Percentiles rank a stretch among this genome's conserved stretches.
Conservation (phyloP, 805 yeast genomes). For the Candida vaughaniae region DNA sequence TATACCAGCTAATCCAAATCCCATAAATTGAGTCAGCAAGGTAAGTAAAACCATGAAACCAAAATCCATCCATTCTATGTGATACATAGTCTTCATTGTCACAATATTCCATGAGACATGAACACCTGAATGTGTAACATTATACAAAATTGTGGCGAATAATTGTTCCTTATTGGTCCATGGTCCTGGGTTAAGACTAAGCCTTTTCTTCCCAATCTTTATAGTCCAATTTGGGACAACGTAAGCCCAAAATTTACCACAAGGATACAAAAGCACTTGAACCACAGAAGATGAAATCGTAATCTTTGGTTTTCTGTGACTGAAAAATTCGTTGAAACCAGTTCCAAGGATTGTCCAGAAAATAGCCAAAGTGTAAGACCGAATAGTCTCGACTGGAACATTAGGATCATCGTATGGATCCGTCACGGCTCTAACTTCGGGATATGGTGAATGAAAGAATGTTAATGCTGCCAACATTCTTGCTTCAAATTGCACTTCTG, state of each 20-base stretch:
- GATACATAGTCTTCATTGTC: slow-evolving; percentile 21
- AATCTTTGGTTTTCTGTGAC: slow-evolving; percentile 52
- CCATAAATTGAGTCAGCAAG: slow-evolving; percentile 23
- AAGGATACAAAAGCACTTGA: slow-evolving; percentile 46
- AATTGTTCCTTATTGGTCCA: slow-evolving; percentile 57
- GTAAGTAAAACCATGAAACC: slow-evolving; percentile 25
- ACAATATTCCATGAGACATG: slow-evolving; percentile 31
- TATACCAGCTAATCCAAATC: slow-evolving; percentile 30
- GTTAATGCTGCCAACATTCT: slow-evolving; percentile 43
- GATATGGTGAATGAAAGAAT: slow-evolving; percentile 52
- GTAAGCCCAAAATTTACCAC: slow-evolving; percentile 37
- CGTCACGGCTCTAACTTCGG: slow-evolving; percentile 66
- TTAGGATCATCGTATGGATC: slow-evolving; percentile 53
- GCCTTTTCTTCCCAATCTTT: slow-evolving; percentile 14
- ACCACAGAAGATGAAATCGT: slow-evolving; percentile 40
- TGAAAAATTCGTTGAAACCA: slow-evolving; percentile 55
- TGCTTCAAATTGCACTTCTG: slow-evolving; percentile 31
- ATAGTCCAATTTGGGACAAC: slow-evolving; percentile 42
- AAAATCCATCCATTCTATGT: slow-evolving; percentile 24
- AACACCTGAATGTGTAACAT: slow-evolving; percentile 11
- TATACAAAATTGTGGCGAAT: slow-evolving; percentile 47
- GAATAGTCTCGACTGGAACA: slow-evolving; percentile 49
- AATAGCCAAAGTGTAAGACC: slow-evolving; percentile 54
- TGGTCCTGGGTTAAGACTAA: slow-evolving; percentile 56
- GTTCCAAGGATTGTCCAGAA: slow-evolving; percentile 54